Evolutionary conservation across 257 asterid species (phyloP), one percentile per base, ranked within the genome.

Genomic region (Leptodermis oblonga): DNA sequence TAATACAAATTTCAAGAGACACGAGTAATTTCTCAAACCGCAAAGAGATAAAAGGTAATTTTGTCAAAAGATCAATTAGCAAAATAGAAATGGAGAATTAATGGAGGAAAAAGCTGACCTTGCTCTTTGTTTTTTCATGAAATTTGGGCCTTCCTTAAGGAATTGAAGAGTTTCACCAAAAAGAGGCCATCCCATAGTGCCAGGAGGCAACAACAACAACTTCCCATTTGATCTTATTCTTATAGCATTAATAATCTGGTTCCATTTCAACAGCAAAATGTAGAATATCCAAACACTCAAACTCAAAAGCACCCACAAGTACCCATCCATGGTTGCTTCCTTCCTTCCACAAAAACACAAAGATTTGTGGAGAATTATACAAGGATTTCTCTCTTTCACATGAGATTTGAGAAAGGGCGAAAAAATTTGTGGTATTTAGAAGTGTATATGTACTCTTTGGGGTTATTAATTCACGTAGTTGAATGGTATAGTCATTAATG

Each of bases 161-260:
- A 89, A 89, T 4, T 82, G 76, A 33, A 3, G 41, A 22, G 90
- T 92, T 74, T 92, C 88, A 13, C 96, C 98, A 75, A 92, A 78
- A 70, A 92, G 51, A 13, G 96, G 96, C 90, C 87, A 89, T 12
- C 98, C 98, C 95, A 92, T 78, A 12, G 92, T 77, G 15, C 98
- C 98, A 8, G 84, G 94, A 33, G 96, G 96, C 77, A 92, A 54
- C 62, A n/a, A n/a, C n/a, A n/a, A n/a, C n/a, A n/a, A n/a, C n/a
- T n/a, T n/a, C n/a, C n/a, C n/a, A n/a, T n/a, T n/a, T n/a, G n/a
- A n/a, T n/a, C n/a, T 82, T 85, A 63, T 59, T 77, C 15, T 26
- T 46, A 53, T 81, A 74, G 26, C 69, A n/a, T n/a, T n/a, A n/a
- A n/a, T 67, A n/a, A 83, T 63, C 22, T 73, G 75, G 73, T 83